Evolutionary conservation across 805 yeast species (phyloP).

Genomic region (Priceomyces fermenticarens): DNA sequence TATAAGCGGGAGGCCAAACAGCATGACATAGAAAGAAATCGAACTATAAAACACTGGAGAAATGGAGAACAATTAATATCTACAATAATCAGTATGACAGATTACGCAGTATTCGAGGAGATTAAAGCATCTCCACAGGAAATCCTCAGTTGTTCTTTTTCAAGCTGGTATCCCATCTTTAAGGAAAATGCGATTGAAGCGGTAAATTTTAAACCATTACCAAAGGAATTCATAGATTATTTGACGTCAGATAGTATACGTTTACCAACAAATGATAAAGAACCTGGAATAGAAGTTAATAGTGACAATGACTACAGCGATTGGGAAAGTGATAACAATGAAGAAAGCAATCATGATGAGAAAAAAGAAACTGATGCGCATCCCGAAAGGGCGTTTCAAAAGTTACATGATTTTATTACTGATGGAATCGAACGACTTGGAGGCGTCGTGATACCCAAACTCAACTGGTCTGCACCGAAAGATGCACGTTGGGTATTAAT

Average conservation of each 20-base stretch:
- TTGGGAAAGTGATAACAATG: constrained; percentile 50
- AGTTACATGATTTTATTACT: constrained; percentile 55
- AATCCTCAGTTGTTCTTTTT: constrained; percentile 31
- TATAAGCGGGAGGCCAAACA: too few relatives aligned
- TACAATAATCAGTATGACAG: constrained; percentile 12
- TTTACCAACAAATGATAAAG: constrained; percentile 14
- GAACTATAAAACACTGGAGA: too few relatives aligned
- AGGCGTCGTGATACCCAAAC: constrained; percentile 76
- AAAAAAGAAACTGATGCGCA: constrained; percentile 20
- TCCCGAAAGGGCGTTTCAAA: constrained; percentile 53
- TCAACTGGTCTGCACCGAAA: constrained; percentile 96
- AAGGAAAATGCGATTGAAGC: constrained; percentile 17
- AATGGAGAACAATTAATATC: background rate
- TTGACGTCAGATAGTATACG: constrained; percentile 24
- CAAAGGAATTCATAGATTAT: constrained; percentile 31
- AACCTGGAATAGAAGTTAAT: constrained; percentile 20
- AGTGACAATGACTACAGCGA: constrained; percentile 71
- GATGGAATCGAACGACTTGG: constrained; percentile 41
- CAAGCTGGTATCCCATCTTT: constrained; percentile 31
- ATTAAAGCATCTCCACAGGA: constrained; percentile 23
- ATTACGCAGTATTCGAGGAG: constrained; percentile 26
- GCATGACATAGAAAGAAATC: background rate
- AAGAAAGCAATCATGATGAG: constrained; percentile 17
- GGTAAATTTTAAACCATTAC: constrained; percentile 29
- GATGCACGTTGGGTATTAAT: constrained; percentile 92